Evolutionary conservation across 768 basidiomycete species (phyloP).

Genomic region (Nevesoporus exiguus): DNA sequence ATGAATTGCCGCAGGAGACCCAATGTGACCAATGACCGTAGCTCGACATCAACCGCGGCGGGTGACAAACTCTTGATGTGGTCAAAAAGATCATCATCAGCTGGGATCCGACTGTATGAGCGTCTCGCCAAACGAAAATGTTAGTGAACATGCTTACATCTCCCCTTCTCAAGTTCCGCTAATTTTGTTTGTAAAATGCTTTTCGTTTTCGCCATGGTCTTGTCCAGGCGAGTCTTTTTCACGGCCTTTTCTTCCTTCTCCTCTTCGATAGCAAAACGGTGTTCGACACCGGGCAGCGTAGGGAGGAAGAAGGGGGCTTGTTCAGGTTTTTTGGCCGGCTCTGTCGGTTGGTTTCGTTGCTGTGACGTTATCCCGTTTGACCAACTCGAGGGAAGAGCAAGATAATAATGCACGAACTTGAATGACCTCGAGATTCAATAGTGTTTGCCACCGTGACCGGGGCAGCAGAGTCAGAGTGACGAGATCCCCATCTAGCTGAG

Average conservation of each 20-base stretch:
- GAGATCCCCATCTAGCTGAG: constrained; percentile 86
- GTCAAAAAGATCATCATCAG: constrained; percentile 81
- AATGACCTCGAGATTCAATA: constrained; percentile 95
- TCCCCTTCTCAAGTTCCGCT: constrained; percentile 48
- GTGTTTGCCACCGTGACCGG: constrained; percentile 90
- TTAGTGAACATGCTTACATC: constrained; percentile 56
- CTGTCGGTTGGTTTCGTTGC: constrained; percentile 96
- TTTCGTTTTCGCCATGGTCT: constrained; percentile 46
- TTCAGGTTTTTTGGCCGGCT: constrained; percentile 92
- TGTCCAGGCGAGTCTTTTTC: constrained; percentile 52
- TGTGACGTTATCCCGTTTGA: constrained; percentile 27
- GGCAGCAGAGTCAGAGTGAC: constrained; percentile 91
- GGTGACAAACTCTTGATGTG: constrained; percentile 86
- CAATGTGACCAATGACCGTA: constrained; percentile 71
- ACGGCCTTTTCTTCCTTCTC: constrained; percentile 36
- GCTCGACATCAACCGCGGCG: constrained; percentile 85
- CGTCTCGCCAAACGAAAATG: constrained; percentile 2
- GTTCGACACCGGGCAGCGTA: constrained; percentile 82
- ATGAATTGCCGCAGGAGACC: constrained; percentile 67
- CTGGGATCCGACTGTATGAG: constrained; percentile 1
- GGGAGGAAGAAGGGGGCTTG: constrained; percentile 97
- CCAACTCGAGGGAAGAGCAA: not conserved
- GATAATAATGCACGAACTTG: constrained; percentile 48
- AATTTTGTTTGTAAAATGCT: constrained; percentile 74
- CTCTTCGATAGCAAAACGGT: constrained; percentile 64